These are phyloP conservation scores for Sarocladium kiliense DNA, from an alignment of 2,329 filamentous ascomycete species.

Conservation along the genomic window DNA sequence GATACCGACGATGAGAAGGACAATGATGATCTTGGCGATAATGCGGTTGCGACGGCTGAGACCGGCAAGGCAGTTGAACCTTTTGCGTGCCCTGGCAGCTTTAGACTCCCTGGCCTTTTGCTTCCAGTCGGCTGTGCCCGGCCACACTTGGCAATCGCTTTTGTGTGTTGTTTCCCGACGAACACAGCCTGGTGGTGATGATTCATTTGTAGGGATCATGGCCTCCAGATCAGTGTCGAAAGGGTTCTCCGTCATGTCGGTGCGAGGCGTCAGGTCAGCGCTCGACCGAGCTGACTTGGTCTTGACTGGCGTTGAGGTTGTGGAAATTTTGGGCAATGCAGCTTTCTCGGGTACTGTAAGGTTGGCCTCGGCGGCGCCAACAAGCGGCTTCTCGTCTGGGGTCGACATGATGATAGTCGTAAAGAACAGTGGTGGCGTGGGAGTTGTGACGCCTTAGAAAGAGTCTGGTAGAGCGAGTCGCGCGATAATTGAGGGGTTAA, in stretches of 20 bases:
- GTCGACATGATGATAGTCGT: slow-evolving; percentile 19
- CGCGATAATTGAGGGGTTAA: not conserved
- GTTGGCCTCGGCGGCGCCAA: slow-evolving; percentile 12
- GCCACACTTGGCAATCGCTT: slow-evolving; percentile 53
- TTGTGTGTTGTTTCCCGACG: slow-evolving; percentile 21
- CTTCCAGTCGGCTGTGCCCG: slow-evolving; percentile 55
- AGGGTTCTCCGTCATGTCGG: slow-evolving; percentile 38
- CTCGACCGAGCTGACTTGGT: slow-evolving; percentile 24
- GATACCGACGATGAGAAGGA: slow-evolving; percentile 45
- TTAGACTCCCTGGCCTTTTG: slow-evolving; percentile 55
- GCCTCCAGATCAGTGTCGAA: slow-evolving; percentile 57
- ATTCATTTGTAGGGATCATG: slow-evolving; percentile 31
- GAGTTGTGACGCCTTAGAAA: not conserved
- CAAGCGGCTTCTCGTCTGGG: slow-evolving; percentile 18
- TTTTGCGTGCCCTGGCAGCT: slow-evolving; percentile 43
- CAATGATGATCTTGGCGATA: slow-evolving; percentile 48
- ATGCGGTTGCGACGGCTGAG: slow-evolving; percentile 51
- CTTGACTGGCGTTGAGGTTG: slow-evolving; percentile 16
- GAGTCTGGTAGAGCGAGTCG: not conserved
- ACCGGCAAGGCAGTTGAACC: slow-evolving; percentile 44
- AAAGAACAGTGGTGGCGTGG: not conserved
- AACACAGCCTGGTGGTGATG: not conserved
- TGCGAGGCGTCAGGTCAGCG: slow-evolving; percentile 39
- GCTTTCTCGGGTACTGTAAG: slow-evolving; percentile 24
- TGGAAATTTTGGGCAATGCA: slow-evolving; percentile 20